A percentile compares a stretch with the other conserved stretches of the same genome.
These are phyloP conservation scores for Neurospora intermedia DNA, from an alignment of 495 filamentous ascomycete genomes.

Conservation along the genomic window DNA sequence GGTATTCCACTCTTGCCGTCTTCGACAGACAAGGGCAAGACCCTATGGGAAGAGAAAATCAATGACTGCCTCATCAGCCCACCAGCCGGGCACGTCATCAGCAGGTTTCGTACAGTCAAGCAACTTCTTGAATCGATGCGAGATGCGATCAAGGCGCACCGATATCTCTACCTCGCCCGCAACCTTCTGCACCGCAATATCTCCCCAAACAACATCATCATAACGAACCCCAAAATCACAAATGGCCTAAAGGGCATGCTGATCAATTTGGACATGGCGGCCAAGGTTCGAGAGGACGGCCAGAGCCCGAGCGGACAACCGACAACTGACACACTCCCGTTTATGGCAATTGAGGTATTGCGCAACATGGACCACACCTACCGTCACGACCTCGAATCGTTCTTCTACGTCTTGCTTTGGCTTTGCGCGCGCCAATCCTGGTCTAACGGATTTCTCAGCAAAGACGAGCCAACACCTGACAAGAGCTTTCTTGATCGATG, in stretches of 20 bases:
- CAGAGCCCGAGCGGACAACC: background rate
- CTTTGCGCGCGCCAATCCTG: background rate
- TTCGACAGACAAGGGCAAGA: background rate
- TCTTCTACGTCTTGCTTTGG: slow-evolving; percentile 33
- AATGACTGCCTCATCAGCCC: background rate
- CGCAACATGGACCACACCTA: slow-evolving; percentile 21
- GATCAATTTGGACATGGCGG: background rate
- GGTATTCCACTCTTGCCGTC: background rate
- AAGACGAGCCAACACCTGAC: background rate
- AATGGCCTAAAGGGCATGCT: background rate
- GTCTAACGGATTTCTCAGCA: background rate
- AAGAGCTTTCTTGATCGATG: background rate
- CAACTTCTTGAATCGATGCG: background rate
- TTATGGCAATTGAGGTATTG: slow-evolving; percentile 33
- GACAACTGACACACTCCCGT: slow-evolving; percentile 15
- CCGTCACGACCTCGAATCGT: slow-evolving; percentile 31
- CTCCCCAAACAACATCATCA: slow-evolving; percentile 30
- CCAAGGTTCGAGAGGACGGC: background rate
- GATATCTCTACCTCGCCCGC: slow-evolving; percentile 22
- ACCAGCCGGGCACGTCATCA: background rate
- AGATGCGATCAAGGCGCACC: slow-evolving; percentile 12
- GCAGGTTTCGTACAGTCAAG: background rate
- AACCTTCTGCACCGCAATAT: slow-evolving; percentile 32
- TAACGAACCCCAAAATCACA: slow-evolving; percentile 5
- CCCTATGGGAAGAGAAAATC: background rate